Evolutionary conservation across 345 rosid genomes (phyloP), one percentile per base, ranked within the genome.

Genomic region (Pistacia atlantica): DNA sequence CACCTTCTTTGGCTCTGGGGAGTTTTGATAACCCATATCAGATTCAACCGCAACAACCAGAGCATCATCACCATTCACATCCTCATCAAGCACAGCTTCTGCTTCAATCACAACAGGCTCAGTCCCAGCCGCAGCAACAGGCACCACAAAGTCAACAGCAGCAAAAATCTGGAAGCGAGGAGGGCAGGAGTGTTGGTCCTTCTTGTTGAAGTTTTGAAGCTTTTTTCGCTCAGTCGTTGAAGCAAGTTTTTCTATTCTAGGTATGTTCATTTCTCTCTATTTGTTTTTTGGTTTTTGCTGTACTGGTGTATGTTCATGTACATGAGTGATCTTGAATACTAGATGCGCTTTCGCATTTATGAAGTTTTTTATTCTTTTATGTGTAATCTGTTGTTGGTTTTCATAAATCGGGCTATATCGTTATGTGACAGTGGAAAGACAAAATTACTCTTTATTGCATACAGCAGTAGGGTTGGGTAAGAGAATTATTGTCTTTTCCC

Each of bases 1-100:
- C 90, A 13, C 88, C 90, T 46, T 86, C 90, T 52, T 71, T 91
- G 78, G 91, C 84, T 20, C 81, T 89, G 42, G 96, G 91, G 18
- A 79, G 77, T 3, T 87, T 86, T 76, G 97, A 88, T 62, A 71
- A 82, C 72, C 82, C 87, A 33, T 89, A 86, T 75, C 92, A 84
- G 80, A 78, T 88, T 76, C 90, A 89, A 71, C 63, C 80, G 59
- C 80, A 71, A 61, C 79, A 82, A 20, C 69, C 62, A 28, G 81
- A 74, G 11, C 73, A 83, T 5, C 84, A 80, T 5, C 82, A 61
- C 60, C 84, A 76, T 17, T 1, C 71, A 20, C 87, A 82, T 48
- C 74, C 78, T 38, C 83, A 83, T 77, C 85, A 83, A 70, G 83
- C 86, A 52, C 92, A 90, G 71, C 83, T 88, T 38, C 78, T 91